Evolutionary conservation across 768 basidiomycete species (phyloP), one percentile per base, ranked within the genome.

Genomic region (Hypholoma fasciculare): DNA sequence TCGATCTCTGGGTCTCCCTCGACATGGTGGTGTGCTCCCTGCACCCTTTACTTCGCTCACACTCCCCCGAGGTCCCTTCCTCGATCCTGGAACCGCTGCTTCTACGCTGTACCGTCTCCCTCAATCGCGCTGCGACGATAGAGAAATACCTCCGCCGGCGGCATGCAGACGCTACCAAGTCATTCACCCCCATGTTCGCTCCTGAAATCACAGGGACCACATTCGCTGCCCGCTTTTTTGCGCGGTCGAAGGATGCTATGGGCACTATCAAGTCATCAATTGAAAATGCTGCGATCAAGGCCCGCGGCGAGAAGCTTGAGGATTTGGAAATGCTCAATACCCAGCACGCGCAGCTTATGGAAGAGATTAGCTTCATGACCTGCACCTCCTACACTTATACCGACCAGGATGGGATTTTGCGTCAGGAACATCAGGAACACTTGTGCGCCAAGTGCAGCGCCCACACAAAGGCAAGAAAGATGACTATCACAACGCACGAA

Each of bases 1-100:
- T 82, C 17, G 76, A 81, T 34, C 69, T 84, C 16, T 84, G 83
- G 82, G 69, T 78, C 0, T 77, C 75, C 0, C 67, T 83, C 4
- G 82, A 84, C 60, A 71, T 59, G 19, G 34, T 77, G 12, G 71
- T 66, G 2, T 64, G 76, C 17, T 40, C 39, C n/a, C 65, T 71
- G 20, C 65, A 68, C 39, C 77, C 82, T 2, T 67, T 82, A 8
- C 65, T 84, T 7, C 46, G 42, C 0, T 65, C 76, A 4, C 83
- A 80, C 53, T 76, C 80, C 9, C 81, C 83, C 0, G 81, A 80
- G 57, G 64, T 84, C 0, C 72, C 78, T 0, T 26, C 56, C 2
- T 49, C 51, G 3, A 63, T 81, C 20, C 61, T 83, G n/a, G 70
- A 81, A 26, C 57, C 71, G 0, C 71, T 85, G 23, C 65, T 84